Base-by-base conservation (phyloP, 345 rosid genomes). In the Hypericum androsaemum region DNA sequence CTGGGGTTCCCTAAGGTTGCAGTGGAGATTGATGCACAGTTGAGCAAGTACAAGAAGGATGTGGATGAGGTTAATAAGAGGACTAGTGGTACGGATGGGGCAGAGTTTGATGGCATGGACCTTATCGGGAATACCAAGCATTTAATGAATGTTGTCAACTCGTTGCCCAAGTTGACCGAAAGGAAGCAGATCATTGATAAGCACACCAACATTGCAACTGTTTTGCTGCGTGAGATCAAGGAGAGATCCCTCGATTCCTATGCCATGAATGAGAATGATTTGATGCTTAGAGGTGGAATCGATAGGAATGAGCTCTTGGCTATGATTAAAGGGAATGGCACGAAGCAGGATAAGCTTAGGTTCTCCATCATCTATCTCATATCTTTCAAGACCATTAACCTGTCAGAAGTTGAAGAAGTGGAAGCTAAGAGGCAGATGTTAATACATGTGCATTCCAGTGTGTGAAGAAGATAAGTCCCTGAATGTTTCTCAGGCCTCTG, bases 1-100 rank as follows among this genome's bases (percentile, higher is more conserved):
- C 64, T 92, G 46, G 98, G 83, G 71, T 85, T 92, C 68, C 98
- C 98, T 28, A 97, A 92, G 64, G 98, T 88, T 39, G 97, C 98
- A 10, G 81, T 80, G 65, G 95, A 88, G 81, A 86, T 94, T 3
- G 95, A 94, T 74, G 79, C 77, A 0, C 99, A 94, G 62, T 60
- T 92, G 74, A 79, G 60, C 50, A 83, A 80, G 74, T 88, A 94
- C 67, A 94, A 88, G 82, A 94, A 64, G 73, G 97, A 94, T 62
- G 92, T 94, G 6, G 99, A 94, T 47, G 99, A 85, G 68, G 97
- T 94, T 58, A 94, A 94, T 68, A 74, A 73, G 58, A 81, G 94
- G 64, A 83, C 99, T 0, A 97, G 97, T 0, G 95, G 89, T 8
- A 68, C 68, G 15, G 86, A 64, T 13, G 99, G 97, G 5, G 78